Base-by-base conservation (phyloP, 768 basidiomycete genomes). In the Auriculariales sp. region DNA sequence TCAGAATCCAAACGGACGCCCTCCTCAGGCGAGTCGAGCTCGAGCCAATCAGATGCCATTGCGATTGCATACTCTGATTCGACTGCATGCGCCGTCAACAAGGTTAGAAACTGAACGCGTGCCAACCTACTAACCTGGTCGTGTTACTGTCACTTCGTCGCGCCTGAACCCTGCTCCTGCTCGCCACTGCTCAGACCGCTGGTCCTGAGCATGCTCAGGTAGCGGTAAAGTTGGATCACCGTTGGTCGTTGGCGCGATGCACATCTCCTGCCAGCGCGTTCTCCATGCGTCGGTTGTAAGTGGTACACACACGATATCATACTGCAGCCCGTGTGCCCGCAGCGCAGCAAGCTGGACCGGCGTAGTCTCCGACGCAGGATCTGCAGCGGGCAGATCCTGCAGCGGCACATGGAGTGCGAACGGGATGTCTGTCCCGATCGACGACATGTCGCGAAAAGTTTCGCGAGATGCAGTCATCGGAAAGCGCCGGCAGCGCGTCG, bases 1-100 rank as follows among this genome's bases (percentile, higher is more conserved):
- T 94, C 95, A 39, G 91, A 84, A 61, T 99, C 95, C 58, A 94
- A 89, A 39, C 95, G 78, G 49, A 98, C 81, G 73, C 93, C 90
- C 58, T 91, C 89, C 64, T 97, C 92, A 0, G 77, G 68, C 6
- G 89, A 82, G 65, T 99, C 95, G 32, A 99, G 71, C 62, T 95
- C 90, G 3, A 99, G 72, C 95, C 95, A 99, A 49, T 93, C 88
- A 2, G 92, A 91, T 6, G 86, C 72, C 62, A 95, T 75, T 3
- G 72, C 82, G 12, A 87, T 78, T 31, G 85, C 67, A 25, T 72
- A 72, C 52, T 83, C 79, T 9, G 79, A 76, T 58, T 90, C 85
- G 62, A 87, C 87, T 89, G 56, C 45, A 27, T 27, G 3, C 25
- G 30, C 45, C 25, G 28, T 6, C 28, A 27, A 28, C 9, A 42